Evolutionary conservation across 2,329 filamentous ascomycete species (phyloP), one percentile per base, ranked within the genome.

Genomic region (Fonsecaea multimorphosa): DNA sequence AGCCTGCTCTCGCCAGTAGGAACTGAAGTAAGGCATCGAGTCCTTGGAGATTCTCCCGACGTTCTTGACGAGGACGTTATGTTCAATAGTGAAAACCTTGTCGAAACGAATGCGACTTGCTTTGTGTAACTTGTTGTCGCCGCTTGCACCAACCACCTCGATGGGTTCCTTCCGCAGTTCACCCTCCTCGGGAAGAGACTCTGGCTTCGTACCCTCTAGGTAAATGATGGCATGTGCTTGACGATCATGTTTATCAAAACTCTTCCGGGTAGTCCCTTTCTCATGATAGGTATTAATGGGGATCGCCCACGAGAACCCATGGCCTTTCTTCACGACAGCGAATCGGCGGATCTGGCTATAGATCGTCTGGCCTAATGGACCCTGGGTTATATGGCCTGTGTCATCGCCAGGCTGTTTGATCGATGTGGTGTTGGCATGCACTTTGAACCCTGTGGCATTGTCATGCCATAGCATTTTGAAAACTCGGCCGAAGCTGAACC

Each of bases 51-150:
- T 73, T 11, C 63, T 67, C 0, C 80, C 80, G 4, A 82, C 68
- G 0, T 79, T 73, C 22, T 77, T 76, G 1, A 80, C 78, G 58
- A 78, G 80, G 40, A 79, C 71, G 59, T 82, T 80, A 61, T 80
- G 76, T 61, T 82, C 77, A 12, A 81, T 76, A 0, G 77, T 78
- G 68, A 79, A 77, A 0, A 77, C 68, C 14, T 80, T 80, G 1
- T 74, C 76, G 38, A 80, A 80, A 11, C 80, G 78, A 3, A 82
- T 64, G 1, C 79, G 74, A 2, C 79, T 82, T 56, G 76, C 72
- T 0, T 14, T 8, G 16, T 77, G 60, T 4, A 82, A 68, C 2
- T 61, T 73, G 59, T 67, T 1, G 22, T 75, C 63, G 1, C 66
- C 60, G 14, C 67, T 66, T 0, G 68, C 63, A 0, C 75, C 75